Conservation (phyloP, 2,329 filamentous ascomycete species). For the Cordyceps pruinosa region DNA sequence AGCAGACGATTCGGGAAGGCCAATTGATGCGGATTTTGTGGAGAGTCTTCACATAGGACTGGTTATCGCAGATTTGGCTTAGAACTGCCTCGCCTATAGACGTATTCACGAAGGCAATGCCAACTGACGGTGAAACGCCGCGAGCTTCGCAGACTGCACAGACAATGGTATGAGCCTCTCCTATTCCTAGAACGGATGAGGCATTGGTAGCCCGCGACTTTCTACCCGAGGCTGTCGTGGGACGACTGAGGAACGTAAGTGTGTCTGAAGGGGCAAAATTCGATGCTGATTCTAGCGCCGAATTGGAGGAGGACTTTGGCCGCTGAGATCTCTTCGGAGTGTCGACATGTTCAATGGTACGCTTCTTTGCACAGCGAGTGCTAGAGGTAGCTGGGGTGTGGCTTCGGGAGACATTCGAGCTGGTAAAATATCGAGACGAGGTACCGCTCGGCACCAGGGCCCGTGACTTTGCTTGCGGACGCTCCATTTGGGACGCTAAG, state of each 20-base stretch:
- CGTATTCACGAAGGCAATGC: constrained; percentile 80
- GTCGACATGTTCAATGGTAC: not conserved
- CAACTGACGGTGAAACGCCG: constrained; percentile 77
- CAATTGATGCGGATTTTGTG: constrained; percentile 79
- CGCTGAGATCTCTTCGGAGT: not conserved
- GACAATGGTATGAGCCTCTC: constrained; percentile 63
- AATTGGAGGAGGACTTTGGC: not conserved
- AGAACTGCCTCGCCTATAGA: constrained; percentile 77
- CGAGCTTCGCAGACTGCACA: constrained; percentile 84
- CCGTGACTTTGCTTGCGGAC: not conserved
- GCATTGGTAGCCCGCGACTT: constrained; percentile 35
- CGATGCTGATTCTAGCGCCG: not conserved
- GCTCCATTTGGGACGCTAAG: not conserved
- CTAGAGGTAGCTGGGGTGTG: not conserved
- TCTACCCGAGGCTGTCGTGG: constrained; percentile 38
- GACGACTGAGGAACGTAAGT: constrained; percentile 21
- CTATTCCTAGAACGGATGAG: constrained; percentile 35
- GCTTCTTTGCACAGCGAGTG: not conserved
- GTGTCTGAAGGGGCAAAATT: constrained; percentile 15
- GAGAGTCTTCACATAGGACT: constrained; percentile 82
- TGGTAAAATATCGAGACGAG: constrained; percentile 3
- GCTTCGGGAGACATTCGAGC: not conserved
- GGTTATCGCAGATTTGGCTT: constrained; percentile 87
- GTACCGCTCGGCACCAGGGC: not conserved
- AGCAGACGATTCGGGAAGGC: constrained; percentile 73